Conservation (phyloP, 1,284 basidiomycete species). For the Trichosporon coremiiforme region DNA sequence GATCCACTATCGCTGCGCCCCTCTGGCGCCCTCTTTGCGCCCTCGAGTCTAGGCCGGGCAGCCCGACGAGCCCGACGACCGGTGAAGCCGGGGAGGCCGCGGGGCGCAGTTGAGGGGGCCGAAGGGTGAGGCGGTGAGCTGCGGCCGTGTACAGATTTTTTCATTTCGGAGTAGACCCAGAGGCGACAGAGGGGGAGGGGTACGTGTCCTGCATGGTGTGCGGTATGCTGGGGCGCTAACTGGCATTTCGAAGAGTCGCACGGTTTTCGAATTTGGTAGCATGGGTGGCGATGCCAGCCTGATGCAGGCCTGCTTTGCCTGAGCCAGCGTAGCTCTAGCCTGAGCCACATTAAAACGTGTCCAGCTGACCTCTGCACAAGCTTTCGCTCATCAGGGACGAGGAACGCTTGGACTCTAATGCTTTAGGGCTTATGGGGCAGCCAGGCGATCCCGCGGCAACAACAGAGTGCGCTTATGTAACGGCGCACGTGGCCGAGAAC, state of each 20-base stretch:
- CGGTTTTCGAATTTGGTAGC: background rate
- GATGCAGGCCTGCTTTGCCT: background rate
- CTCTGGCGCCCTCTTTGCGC: no score
- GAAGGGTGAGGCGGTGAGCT: no score
- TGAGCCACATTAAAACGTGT: background rate
- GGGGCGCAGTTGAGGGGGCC: no score
- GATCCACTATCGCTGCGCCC: no score
- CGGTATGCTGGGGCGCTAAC: background rate
- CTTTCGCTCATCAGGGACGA: background rate
- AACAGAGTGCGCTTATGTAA: background rate
- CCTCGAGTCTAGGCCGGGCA: no score
- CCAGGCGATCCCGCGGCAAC: background rate
- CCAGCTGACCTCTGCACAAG: background rate
- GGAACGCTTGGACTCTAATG: background rate
- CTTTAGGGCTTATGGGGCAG: no score
- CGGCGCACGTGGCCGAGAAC: background rate
- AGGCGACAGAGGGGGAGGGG: no score
- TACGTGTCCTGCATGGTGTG: background rate
- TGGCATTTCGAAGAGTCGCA: no score
- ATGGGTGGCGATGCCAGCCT: constrained; percentile 1
- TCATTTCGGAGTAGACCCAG: no score
- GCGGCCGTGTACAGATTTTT: no score
- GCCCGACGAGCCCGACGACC: no score
- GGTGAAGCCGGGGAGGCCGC: no score
- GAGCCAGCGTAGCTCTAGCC: background rate